A percentile compares a stretch with the other conserved stretches of the same genome.
Evolutionary conservation across 1,284 basidiomycete genomes (phyloP).

Genomic region (Athelia psychrophila): DNA sequence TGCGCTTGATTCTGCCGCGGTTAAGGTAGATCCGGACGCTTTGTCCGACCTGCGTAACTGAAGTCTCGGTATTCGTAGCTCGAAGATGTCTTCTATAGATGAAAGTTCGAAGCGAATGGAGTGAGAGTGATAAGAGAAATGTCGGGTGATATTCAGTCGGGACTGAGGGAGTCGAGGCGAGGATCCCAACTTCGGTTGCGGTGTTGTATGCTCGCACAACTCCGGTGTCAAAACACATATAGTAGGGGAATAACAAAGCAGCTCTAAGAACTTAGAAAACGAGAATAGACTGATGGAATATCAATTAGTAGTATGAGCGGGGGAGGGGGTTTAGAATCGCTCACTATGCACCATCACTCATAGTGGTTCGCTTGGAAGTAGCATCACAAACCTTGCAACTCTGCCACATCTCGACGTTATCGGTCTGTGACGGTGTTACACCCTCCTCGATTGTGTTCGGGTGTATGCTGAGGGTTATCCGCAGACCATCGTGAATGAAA

Average conservation of each 20-base stretch:
- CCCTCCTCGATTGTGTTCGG: constrained; percentile 5
- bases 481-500: constrained; percentile 47
- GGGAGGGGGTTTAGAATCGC: too few relatives aligned
- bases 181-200: constrained; percentile 26
- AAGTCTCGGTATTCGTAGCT: constrained; percentile 54
- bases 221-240: constrained; percentile 37
- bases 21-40: constrained; percentile 4
- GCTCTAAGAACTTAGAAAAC: constrained; percentile 65
- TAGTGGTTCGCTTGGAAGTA: constrained; percentile 31
- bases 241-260: constrained; percentile 56
- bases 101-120: constrained; percentile 46
- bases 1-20: not conserved
- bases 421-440: constrained; percentile 15
- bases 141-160: constrained; percentile 46
- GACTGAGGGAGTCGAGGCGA: constrained; percentile 27
- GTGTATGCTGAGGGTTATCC: constrained; percentile 35
- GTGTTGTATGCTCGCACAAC: constrained; percentile 53
- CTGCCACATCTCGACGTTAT: constrained; percentile 48
- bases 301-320: constrained; percentile 21
- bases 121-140: constrained; percentile 40
- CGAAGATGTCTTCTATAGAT: constrained; percentile 52
- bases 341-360: constrained; percentile 59
- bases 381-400: constrained; percentile 52
- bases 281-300: constrained; percentile 40
- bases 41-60: constrained; percentile 40